Evolutionary conservation across 2,329 filamentous ascomycete genomes (phyloP).

Genomic region (Endoconidiophora laricicola): DNA sequence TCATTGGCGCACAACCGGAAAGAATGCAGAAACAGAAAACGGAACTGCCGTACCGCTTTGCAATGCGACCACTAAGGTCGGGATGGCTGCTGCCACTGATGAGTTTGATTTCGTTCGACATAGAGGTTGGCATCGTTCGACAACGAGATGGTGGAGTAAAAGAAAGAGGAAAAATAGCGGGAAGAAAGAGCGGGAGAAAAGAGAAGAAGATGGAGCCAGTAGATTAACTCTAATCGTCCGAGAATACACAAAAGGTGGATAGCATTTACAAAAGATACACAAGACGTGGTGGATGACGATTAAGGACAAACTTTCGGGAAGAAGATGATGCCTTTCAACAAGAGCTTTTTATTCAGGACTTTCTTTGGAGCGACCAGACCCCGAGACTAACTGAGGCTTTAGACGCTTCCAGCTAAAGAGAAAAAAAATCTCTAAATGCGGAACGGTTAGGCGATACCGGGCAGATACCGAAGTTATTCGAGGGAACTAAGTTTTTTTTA

Average conservation of each 20-base stretch:
- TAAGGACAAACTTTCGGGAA: too few relatives aligned
- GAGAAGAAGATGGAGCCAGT: background rate
- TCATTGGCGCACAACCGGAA: background rate
- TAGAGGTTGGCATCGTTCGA: conserved; percentile 17
- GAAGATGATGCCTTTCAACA: too few relatives aligned
- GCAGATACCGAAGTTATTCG: background rate
- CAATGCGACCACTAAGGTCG: conserved; percentile 30
- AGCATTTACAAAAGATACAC: background rate
- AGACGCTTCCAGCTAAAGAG: background rate
- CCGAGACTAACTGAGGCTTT: background rate
- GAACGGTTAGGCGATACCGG: background rate
- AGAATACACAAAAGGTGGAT: background rate
- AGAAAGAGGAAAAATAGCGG: background rate
- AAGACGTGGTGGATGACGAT: background rate
- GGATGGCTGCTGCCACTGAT: conserved; percentile 33
- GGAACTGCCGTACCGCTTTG: conserved; percentile 23
- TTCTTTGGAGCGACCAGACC: background rate
- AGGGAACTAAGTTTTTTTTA: too few relatives aligned
- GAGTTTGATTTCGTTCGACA: conserved; percentile 38
- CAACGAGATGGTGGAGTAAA: background rate
- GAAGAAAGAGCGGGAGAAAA: background rate
- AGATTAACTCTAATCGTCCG: background rate
- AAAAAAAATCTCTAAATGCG: background rate
- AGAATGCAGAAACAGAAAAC: background rate
- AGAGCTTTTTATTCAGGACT: background rate